phyloP scores from a whole-genome alignment of 1,139 yeast genomes.

The Pichia sp. region DNA sequence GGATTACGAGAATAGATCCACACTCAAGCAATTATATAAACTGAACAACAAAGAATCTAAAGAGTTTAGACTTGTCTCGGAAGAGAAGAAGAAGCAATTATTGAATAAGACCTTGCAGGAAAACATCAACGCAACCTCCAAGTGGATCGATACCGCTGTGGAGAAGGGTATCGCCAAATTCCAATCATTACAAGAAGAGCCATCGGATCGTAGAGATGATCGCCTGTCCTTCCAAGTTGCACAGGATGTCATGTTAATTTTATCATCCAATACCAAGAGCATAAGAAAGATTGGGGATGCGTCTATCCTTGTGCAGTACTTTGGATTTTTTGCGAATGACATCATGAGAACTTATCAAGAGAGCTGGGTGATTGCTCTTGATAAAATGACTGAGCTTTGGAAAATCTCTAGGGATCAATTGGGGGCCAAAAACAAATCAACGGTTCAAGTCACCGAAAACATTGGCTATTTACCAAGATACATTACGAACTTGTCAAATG shows the following conservation, averaged over 20 bases:
- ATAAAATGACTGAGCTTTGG: constrained; percentile 13
- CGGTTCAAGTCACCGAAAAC: constrained; percentile 11
- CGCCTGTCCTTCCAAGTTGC: constrained; percentile 25
- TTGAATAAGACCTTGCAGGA: constrained; percentile 22
- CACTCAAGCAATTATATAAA: constrained; percentile 41
- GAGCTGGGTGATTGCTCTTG: constrained; percentile 17
- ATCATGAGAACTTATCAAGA: constrained; percentile 18
- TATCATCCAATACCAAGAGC: constrained; percentile 21
- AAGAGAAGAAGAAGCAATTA: constrained; percentile 18
- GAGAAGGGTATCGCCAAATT: constrained; percentile 18
- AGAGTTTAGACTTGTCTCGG: constrained; percentile 12
- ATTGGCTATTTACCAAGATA: constrained; percentile 26
- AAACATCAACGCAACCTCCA: constrained; percentile 18
- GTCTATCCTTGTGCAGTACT: constrained; percentile 19
- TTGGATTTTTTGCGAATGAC: constrained; percentile 18
- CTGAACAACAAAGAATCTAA: constrained; percentile 30
- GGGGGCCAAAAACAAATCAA: neutral
- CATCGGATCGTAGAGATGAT: constrained; percentile 21
- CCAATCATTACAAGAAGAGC: constrained; percentile 19
- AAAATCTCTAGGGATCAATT: constrained; percentile 2
- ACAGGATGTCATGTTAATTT: constrained; percentile 19
- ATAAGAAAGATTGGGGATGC: constrained; percentile 23
- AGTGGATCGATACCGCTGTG: constrained; percentile 24
- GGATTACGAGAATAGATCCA: constrained; percentile 59
- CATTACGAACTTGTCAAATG: constrained; percentile 24